These are phyloP conservation scores for Senna siamea DNA, from an alignment of 306 rosid genomes.

Conservation along the genomic window DNA sequence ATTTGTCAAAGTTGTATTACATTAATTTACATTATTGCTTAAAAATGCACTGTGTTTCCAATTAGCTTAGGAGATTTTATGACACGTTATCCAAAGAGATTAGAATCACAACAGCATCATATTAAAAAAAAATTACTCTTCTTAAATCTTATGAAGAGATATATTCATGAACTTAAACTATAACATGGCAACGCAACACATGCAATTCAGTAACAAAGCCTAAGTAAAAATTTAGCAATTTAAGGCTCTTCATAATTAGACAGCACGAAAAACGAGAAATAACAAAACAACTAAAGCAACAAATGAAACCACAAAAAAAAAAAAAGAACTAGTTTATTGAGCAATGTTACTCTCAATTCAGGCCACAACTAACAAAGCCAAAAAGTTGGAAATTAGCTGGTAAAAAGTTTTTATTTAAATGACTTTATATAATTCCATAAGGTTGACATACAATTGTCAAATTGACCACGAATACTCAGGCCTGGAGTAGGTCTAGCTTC, in stretches of 20 bases:
- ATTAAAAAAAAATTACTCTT: neutral
- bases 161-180: neutral
- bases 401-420: neutral
- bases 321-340: neutral
- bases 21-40: neutral
- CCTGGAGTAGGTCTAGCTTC: conserved; percentile 3
- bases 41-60: neutral
- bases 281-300: neutral
- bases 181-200: conserved; percentile 6
- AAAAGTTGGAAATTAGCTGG: neutral
- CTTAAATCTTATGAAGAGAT: conserved; percentile 1
- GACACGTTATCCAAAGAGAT: too few relatives aligned
- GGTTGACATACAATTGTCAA: neutral
- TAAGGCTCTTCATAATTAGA: neutral
- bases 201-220: neutral
- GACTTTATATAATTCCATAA: neutral
- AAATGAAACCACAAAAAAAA: neutral
- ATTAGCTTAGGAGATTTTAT: neutral
- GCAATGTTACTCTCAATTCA: neutral
- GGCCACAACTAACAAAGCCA: neutral
- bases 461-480: neutral
- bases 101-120: too few relatives aligned
- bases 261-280: neutral
- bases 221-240: neutral
- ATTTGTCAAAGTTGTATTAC: too few relatives aligned